Evolutionary conservation across 257 asterid genomes (phyloP).

Genomic region (Voacanga thouarsii): DNA sequence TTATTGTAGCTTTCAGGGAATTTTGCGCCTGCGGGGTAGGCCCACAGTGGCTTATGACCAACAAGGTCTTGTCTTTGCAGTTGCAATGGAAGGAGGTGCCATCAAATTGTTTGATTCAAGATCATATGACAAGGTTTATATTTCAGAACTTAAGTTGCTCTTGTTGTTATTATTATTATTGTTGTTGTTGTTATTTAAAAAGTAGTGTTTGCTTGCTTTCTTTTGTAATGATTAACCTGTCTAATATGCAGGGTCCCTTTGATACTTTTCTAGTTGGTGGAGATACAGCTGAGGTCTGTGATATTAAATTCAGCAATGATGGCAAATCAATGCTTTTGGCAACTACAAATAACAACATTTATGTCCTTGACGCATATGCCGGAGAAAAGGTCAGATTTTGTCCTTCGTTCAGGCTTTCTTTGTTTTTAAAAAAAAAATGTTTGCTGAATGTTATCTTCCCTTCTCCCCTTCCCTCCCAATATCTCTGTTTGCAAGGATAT

Average conservation of each 20-base stretch:
- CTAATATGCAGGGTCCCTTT: conserved; percentile 73
- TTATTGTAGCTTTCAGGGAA: conserved; percentile 86
- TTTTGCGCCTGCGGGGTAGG: conserved; percentile 82
- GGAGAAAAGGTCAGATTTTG: conserved; percentile 77
- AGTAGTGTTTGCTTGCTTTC: conserved; percentile 11
- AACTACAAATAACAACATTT: conserved; percentile 74
- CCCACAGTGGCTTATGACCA: conserved; percentile 97
- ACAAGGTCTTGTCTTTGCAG: conserved; percentile 96
- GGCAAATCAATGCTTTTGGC: conserved; percentile 94
- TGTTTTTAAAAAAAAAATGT: background rate
- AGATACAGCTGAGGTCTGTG: conserved; percentile 94
- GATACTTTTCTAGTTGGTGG: conserved; percentile 98
- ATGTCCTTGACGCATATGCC: conserved; percentile 85
- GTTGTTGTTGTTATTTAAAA: background rate
- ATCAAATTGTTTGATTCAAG: conserved; percentile 88
- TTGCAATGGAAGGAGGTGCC: conserved; percentile 99
- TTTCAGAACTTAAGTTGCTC: background rate
- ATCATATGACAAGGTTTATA: conserved; percentile 79
- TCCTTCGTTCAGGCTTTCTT: conserved; percentile 8
- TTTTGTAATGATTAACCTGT: background rate
- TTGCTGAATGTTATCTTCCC: background rate
- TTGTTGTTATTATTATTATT: background rate
- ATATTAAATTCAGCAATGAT: conserved; percentile 95
- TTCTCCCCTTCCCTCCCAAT: background rate
- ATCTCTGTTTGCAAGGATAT: background rate